Base-by-base conservation (phyloP, 306 rosid species). In the Alnus rubra region DNA sequence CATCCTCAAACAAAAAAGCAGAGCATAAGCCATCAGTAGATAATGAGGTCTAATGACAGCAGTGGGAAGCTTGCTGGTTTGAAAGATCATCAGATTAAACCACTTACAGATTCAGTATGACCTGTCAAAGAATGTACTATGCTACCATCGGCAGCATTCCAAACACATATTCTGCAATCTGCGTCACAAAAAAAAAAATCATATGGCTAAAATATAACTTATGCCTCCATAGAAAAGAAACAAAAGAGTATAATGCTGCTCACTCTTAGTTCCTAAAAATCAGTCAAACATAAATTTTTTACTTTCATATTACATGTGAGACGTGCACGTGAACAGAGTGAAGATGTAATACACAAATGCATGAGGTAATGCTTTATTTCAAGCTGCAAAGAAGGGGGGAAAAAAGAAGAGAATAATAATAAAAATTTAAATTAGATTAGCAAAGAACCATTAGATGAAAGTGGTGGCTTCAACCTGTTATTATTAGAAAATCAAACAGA, bases 101-200 rank as follows among this genome's bases (percentile, higher is more conserved):
- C 56, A 90, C 98, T 86, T 78, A 93, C 99, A 82, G 99, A 96
- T 76, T 90, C 90, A 69, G 91, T 93, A 75, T 96, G 99, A 52
- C 99, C 99, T 12, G 99, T 96, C 88, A 96, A 84, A 62, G 98
- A 96, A 88, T 96, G 97, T 28, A 96, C 99, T 82, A 96, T 82
- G 91, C 99, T 90, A 71, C 99, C 99, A 85, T 93, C 98, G 79
- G 98, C 86, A 72, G 99, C 99, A 89, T 96, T 96, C 99, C 99
- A 96, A 78, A 96, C 99, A 81, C 99, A 96, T 79, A 93, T 96
- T 87, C 98, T 88, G 88, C 97, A 91, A 90, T 96, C 98, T 96
- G 96, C 76, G 82, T 76, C 63, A 86, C 42, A 74, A 58, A 55
- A 83, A 33, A 80, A 31, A 82, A 81, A 31, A 78, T 74, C 63